A percentile compares a stretch with the other conserved stretches of the same genome.
phyloP scores from a whole-genome alignment of 192 early-diverging fungal species.

The Coemansia pectinata region DNA sequence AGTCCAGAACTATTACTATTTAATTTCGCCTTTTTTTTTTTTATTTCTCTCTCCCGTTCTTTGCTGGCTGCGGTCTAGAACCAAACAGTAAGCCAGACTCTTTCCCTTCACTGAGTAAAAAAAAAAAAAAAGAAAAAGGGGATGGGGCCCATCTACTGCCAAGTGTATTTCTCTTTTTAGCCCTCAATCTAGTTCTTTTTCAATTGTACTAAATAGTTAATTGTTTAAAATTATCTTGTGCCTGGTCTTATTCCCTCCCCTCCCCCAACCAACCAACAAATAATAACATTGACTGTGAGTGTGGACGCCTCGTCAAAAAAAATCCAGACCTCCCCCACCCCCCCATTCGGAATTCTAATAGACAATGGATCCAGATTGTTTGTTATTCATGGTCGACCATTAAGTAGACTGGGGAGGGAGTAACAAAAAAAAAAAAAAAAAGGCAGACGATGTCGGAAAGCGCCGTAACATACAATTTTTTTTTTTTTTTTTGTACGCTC shows the following conservation, averaged over 20 bases:
- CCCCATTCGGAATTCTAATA: neutral
- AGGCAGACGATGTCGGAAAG: neutral
- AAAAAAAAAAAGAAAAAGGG: neutral
- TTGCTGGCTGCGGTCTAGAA: neutral
- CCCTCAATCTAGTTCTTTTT: neutral
- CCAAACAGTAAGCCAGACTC: neutral
- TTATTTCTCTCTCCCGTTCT: too few species aligned
- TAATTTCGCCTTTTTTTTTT: neutral
- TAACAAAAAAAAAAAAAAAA: neutral
- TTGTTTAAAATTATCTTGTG: neutral
- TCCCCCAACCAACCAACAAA: neutral
- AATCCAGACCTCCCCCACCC: too few species aligned
- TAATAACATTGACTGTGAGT: neutral
- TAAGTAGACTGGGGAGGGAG: too few species aligned
- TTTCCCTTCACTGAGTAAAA: neutral
- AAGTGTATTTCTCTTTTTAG: neutral
- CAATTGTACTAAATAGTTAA: neutral
- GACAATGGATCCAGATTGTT: neutral
- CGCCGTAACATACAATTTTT: neutral
- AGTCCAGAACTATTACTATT: too few species aligned
- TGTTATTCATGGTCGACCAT: neutral
- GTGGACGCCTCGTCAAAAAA: neutral
- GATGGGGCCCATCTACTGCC: neutral
- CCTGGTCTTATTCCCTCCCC: neutral
- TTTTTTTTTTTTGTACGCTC: neutral